Evolutionary conservation across 2,329 filamentous ascomycete species (phyloP).

Genomic region (Aureobasidium mangrovei): DNA sequence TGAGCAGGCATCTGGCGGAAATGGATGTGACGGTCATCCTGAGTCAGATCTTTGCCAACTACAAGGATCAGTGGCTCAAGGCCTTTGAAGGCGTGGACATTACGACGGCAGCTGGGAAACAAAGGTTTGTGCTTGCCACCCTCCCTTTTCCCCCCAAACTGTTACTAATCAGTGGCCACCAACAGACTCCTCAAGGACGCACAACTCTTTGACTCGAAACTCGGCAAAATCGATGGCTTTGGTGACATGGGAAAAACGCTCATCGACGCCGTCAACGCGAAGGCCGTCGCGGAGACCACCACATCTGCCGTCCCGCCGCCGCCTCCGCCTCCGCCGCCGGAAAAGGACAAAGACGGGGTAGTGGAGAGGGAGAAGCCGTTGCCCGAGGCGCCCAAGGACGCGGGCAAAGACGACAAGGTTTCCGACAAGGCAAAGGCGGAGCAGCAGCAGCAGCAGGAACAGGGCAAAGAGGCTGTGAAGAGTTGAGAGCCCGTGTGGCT

Average conservation of each 20-base stretch:
- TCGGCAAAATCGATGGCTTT: constrained; percentile 72
- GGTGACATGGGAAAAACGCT: constrained; percentile 64
- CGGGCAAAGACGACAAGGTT: not conserved
- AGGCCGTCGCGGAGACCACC: constrained; percentile 4
- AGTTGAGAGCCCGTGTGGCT: not conserved
- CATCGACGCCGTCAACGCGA: constrained; percentile 35
- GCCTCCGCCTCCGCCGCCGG: not conserved
- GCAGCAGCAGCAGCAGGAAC: not conserved
- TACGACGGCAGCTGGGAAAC: constrained; percentile 57
- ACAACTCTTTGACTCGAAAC: constrained; percentile 59
- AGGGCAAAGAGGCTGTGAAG: not conserved
- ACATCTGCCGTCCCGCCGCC: too few relatives aligned
- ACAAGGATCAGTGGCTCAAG: constrained; percentile 67
- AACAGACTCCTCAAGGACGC: constrained; percentile 69
- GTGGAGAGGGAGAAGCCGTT: not conserved
- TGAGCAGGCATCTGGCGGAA: constrained; percentile 73
- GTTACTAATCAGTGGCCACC: not conserved
- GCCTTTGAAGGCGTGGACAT: constrained; percentile 59
- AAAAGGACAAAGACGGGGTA: not conserved
- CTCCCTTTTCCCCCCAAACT: too few relatives aligned
- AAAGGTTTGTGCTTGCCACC: constrained; percentile 49
- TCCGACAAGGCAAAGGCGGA: not conserved
- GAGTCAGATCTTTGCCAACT: constrained; percentile 72
- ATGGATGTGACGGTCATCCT: constrained; percentile 73
- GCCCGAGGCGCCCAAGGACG: not conserved